A percentile compares a stretch with the other conserved stretches of the same genome.
Evolutionary conservation across 2,329 filamentous ascomycete species (phyloP).

Genomic region (Dothiorella sarmentorum): DNA sequence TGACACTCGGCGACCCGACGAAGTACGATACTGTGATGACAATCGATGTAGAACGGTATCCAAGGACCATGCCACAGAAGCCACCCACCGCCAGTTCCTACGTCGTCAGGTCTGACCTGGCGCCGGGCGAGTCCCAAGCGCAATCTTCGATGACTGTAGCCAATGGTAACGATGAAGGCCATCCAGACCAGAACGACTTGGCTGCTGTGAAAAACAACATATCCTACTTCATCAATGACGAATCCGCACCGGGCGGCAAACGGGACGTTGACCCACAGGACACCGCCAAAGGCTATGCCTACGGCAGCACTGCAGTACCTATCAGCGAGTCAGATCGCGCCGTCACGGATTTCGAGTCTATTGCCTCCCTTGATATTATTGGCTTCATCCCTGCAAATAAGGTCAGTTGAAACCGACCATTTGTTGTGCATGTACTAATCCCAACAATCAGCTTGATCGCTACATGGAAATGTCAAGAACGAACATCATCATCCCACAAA

Average conservation of each 20-base stretch:
- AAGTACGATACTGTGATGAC: constrained; percentile 70
- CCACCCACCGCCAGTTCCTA: constrained; percentile 76
- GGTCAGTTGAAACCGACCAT: constrained; percentile 45
- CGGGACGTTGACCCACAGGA: constrained; percentile 76
- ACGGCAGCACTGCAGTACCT: constrained; percentile 85
- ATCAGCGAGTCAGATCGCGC: constrained; percentile 84
- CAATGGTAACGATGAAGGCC: constrained; percentile 29
- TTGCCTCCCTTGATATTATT: constrained; percentile 72
- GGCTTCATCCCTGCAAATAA: constrained; percentile 76
- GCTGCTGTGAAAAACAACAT: constrained; percentile 72
- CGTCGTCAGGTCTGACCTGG: constrained; percentile 51
- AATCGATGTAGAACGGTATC: constrained; percentile 88
- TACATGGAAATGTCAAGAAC: constrained; percentile 82
- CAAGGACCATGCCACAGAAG: constrained; percentile 74
- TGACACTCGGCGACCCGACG: constrained; percentile 76
- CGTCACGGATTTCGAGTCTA: constrained; percentile 81
- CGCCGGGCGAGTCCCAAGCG: constrained; percentile 49
- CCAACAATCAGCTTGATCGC: constrained; percentile 62
- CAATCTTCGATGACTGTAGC: constrained; percentile 27
- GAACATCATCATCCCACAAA: constrained; percentile 73
- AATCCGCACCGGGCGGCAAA: constrained; percentile 71
- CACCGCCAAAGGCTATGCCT: constrained; percentile 89
- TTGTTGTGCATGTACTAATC: background rate
- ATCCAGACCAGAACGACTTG: constrained; percentile 45
- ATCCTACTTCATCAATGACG: constrained; percentile 76